Base-by-base conservation (phyloP, 148 eudicot species). In the Beta vulgaris region DNA sequence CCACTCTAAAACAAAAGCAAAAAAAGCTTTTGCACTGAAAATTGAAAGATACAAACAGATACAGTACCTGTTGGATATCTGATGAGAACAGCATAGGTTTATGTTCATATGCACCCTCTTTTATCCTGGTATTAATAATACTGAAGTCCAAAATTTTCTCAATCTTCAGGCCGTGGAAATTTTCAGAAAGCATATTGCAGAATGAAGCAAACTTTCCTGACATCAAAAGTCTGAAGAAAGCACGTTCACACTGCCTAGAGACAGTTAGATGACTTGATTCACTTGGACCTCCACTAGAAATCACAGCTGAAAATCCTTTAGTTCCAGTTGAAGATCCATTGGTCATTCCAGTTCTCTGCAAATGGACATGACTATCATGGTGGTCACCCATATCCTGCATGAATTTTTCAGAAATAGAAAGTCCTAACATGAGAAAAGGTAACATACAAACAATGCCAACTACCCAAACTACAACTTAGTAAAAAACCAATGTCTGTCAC, bases 31-130 rank as follows among this genome's bases (percentile, higher is more conserved):
- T 21, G 39, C 42, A 29, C 29, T n/a, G 21, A 48, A 42, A 63
- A 21, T 16, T 23, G 51, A 65, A 10, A 58, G 32, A 77, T 34
- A n/a, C 29, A 35, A 26, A 23, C 64, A 43, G 55, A 63, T 26
- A 26, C 60, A 54, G 25, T 82, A 94, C 98, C 96, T 84, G 84
- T 77, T 88, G 97, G 70, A 92, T 77, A 82, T 94, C 98, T 16
- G 89, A 84, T 25, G 85, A 79, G 73, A 90, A 92, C 54, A 84
- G 91, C 77, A 60, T 16, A 62, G 97, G 96, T 48, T 83, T 73
- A 39, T 61, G 79, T 69, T 91, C 97, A 83, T 94, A 94, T 40
- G 85, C 87, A 72, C 89, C 90, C 60, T 86, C 91, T 80, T 88
- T 87, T 82, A 94, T 85, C 87, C 88, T 86, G 58, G 86, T 71